Evolutionary conservation across 768 basidiomycete genomes (phyloP).

Genomic region (Botryobasidium botryosum): DNA sequence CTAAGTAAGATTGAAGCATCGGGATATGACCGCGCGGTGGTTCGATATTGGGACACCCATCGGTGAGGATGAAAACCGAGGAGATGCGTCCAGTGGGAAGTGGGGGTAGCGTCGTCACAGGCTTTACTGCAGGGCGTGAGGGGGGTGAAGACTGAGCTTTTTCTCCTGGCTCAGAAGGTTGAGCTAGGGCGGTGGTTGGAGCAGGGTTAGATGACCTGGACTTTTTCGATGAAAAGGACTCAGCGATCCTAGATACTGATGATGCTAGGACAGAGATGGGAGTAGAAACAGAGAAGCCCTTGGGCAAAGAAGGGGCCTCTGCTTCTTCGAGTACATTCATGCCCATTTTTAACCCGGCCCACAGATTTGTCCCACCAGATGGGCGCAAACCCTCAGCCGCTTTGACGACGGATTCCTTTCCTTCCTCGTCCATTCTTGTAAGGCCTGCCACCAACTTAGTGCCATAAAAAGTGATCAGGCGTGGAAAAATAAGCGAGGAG

Average conservation of each 20-base stretch:
- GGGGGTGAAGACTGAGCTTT: too few species aligned
- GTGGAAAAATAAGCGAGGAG: neutral
- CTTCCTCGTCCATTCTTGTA: slow-evolving; percentile 8
- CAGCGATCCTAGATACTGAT: too few species aligned
- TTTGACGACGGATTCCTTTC: slow-evolving; percentile 5
- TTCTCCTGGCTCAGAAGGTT: too few species aligned
- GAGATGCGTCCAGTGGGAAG: slow-evolving; percentile 8
- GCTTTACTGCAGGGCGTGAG: too few species aligned
- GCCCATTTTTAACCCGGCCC: slow-evolving; percentile 12
- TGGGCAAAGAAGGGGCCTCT: too few species aligned
- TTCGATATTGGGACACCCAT: slow-evolving; percentile 11
- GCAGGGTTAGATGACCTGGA: too few species aligned
- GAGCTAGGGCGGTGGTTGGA: too few species aligned
- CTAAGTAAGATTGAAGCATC: slow-evolving; percentile 11
- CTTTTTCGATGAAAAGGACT: too few species aligned
- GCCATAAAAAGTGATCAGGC: neutral
- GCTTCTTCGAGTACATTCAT: slow-evolving; percentile 9
- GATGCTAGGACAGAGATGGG: too few species aligned
- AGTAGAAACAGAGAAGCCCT: too few species aligned
- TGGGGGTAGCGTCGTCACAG: neutral
- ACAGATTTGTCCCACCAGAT: slow-evolving; percentile 9
- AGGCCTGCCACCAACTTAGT: slow-evolving; percentile 6
- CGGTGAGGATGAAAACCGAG: slow-evolving; percentile 12
- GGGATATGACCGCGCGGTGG: slow-evolving; percentile 12
- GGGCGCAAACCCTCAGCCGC: slow-evolving; percentile 6